Evolutionary conservation across 805 yeast species (phyloP).

Genomic region (Wickerhamomyces xylosicus): DNA sequence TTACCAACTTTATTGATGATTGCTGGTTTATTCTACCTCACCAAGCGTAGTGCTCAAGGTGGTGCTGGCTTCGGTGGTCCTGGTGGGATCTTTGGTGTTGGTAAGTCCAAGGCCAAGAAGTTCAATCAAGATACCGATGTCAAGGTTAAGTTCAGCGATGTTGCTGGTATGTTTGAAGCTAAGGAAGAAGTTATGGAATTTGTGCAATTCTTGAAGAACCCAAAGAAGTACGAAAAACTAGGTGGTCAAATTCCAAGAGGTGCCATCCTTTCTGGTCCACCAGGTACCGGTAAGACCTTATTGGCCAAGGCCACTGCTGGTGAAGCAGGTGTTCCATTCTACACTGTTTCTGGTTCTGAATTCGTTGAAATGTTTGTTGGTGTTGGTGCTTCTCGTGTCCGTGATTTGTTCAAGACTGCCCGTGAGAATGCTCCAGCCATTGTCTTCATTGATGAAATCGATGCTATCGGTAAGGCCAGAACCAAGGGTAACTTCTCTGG

Average conservation of each 20-base stretch:
- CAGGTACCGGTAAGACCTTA: constrained; percentile 98
- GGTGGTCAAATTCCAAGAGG: constrained; percentile 99
- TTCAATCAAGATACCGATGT: constrained; percentile 90
- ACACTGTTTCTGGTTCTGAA: constrained; percentile 93
- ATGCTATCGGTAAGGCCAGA: constrained; percentile 95
- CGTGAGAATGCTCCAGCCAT: constrained; percentile 92
- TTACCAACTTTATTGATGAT: constrained; percentile 84
- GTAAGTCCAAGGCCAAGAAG: constrained; percentile 82
- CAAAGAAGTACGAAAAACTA: constrained; percentile 77
- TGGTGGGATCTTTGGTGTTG: constrained; percentile 82
- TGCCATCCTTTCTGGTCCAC: constrained; percentile 95
- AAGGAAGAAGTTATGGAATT: constrained; percentile 97
- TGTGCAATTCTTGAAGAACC: constrained; percentile 86
- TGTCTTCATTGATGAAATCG: constrained; percentile 96
- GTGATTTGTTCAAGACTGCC: constrained; percentile 89
- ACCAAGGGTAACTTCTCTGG: constrained; percentile 65
- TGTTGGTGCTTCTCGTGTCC: constrained; percentile 96
- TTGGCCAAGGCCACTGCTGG: constrained; percentile 98
- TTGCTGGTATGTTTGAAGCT: constrained; percentile 96
- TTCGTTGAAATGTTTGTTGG: constrained; percentile 99
- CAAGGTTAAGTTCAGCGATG: constrained; percentile 83
- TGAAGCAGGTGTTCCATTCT: constrained; percentile 96
- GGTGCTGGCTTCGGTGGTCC: constrained; percentile 37
- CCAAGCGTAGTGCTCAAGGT: constrained; percentile 44
- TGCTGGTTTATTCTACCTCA: constrained; percentile 81